A percentile compares a stretch with the other conserved stretches of the same genome.
These are phyloP conservation scores for Barbatosphaeria neglecta DNA, from an alignment of 495 filamentous ascomycete genomes.

Conservation along the genomic window DNA sequence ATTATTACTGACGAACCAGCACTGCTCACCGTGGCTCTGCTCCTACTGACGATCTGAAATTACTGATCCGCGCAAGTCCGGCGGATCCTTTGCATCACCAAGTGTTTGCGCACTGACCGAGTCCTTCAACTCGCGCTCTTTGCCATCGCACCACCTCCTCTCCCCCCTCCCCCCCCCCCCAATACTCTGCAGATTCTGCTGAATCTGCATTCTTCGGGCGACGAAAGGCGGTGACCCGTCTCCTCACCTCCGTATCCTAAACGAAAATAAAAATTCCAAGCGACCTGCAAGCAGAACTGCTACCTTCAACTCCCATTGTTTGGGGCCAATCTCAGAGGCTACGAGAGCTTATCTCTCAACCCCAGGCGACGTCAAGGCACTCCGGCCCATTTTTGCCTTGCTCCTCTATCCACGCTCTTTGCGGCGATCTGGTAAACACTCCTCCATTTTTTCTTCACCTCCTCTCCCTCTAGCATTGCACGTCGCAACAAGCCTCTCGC, in stretches of 20 bases:
- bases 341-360: too few relatives aligned
- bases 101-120: neutral
- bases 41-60: neutral
- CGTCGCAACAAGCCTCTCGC: too few relatives aligned
- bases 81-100: neutral
- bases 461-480: too few relatives aligned
- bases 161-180: neutral
- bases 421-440: neutral
- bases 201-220: slow-evolving; percentile 7
- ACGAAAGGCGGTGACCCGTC: slow-evolving; percentile 3
- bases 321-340: too few relatives aligned
- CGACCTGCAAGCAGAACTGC: too few relatives aligned
- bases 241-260: neutral
- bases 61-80: neutral
- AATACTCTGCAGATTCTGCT: neutral
- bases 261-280: neutral
- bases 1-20: neutral
- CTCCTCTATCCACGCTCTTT: neutral
- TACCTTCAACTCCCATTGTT: too few relatives aligned
- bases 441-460: too few relatives aligned
- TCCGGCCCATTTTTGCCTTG: neutral
- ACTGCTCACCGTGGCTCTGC: neutral
- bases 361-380: neutral
- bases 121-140: neutral
- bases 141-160: neutral